Base-by-base conservation (phyloP, 441 rosid genomes). In the Kokia cookei region DNA sequence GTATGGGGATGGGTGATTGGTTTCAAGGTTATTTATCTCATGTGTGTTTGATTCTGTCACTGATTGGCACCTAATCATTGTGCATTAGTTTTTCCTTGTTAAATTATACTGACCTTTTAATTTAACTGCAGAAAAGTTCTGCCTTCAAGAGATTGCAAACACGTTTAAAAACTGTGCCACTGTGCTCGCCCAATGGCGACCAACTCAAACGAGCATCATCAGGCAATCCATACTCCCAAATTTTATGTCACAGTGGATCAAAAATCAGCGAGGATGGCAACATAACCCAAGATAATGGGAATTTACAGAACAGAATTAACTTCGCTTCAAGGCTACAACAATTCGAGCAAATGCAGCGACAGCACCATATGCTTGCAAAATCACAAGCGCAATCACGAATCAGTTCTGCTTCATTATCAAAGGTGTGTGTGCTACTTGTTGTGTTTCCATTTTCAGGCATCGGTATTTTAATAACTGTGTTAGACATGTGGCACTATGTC, bases 151-250 rank as follows among this genome's bases (percentile, higher is more conserved):
- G 93, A 75, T 82, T 94, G 15, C 82, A 91, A 70, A 94, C 92
- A 50, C 95, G 98, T 67, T 85, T 94, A 77, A 97, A 94, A 86
- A 89, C 98, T 15, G 96, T 94, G 3, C 99, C 99, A 70, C 69
- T 88, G 42, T 89, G 87, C 86, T 88, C 98, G 47, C 90, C 93
- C 76, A 83, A 80, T 24, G 84, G 87, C 19, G 96, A 93, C 60
- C 97, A 87, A 77, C 61, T 94, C 53, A 87, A 81, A 82, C 81
- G 82, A 84, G 84, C 91, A 29, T 85, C 93, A 82, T 93, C 93
- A 24, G 91, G 92, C 71, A 91, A 85, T 71, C 82, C 89, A 0
- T 87, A 87, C 82, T 80, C 90, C 65, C 93, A 91, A 80, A 86
- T 84, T 67, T 81, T 81, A 61, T 80, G 83, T 74, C 85, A 71